A percentile compares a stretch with the other conserved stretches of the same genome.
Evolutionary conservation across 495 filamentous ascomycete genomes (phyloP).

Genomic region (Penicillium roqueforti): DNA sequence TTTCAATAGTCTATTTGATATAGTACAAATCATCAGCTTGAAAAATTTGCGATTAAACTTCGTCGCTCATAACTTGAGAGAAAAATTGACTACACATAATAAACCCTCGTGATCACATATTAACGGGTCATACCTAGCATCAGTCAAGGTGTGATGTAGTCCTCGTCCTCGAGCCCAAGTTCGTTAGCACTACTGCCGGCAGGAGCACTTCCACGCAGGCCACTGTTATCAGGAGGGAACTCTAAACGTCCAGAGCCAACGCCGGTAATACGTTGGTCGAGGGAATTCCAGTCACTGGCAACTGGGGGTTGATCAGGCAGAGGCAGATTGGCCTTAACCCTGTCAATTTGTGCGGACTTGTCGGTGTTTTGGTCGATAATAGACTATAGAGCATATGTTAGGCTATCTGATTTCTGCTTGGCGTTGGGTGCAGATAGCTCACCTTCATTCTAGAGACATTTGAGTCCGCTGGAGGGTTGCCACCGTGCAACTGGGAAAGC

Average conservation of each 20-base stretch:
- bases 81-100: constrained; percentile 15
- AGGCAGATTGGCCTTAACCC: constrained; percentile 65
- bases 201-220: constrained; percentile 60
- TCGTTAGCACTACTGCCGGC: constrained; percentile 51
- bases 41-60: constrained; percentile 9
- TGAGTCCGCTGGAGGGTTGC: constrained; percentile 42
- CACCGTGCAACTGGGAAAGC: constrained; percentile 36
- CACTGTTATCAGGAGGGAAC: constrained; percentile 46
- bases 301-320: constrained; percentile 72
- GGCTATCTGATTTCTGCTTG: background rate
- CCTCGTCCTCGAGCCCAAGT: constrained; percentile 51
- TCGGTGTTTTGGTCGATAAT: constrained; percentile 43
- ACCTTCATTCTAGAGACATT: constrained; percentile 49
- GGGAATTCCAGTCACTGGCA: constrained; percentile 71
- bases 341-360: constrained; percentile 62
- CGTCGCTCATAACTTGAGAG: constrained; percentile 7
- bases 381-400: constrained; percentile 34
- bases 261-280: constrained; percentile 62
- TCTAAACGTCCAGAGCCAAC: constrained; percentile 57
- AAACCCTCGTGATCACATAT: background rate
- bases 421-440: background rate
- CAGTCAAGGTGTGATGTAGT: constrained; percentile 46
- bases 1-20: too few species aligned
- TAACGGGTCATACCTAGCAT: constrained; percentile 43
- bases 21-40: background rate